Evolutionary conservation across 805 yeast genomes (phyloP), one percentile per base, ranked within the genome.

Genomic region (Myxozyma neglecta): DNA sequence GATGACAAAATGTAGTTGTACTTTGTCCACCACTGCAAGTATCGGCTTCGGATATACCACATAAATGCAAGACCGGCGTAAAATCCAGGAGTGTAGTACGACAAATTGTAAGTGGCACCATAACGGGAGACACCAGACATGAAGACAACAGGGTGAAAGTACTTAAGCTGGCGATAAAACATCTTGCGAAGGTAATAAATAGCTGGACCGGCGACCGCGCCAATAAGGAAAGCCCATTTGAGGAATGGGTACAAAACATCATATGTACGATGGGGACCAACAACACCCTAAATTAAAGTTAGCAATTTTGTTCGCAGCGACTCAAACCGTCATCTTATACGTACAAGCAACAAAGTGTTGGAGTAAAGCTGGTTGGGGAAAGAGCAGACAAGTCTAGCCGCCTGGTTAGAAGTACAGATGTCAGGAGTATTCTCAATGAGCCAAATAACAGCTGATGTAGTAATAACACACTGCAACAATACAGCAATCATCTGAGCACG

Each of bases 11-110:
- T 80, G 71, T 84, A 86, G 72, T 86, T 86, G 72, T 87, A 87
- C 73, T 86, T 86, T 40, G 86, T 84, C 91, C 91, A 87, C 91
- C 91, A 87, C 51, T 78, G 76, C 53, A 81, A 76, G 75, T 83
- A 85, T 61, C 78, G 77, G 51, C 82, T 78, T 61, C 83, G 84
- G 57, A 87, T 73, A 68, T 78, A 77, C 73, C 79, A 83, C 75
- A 84, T 84, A 76, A 86, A 87, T 6, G 79, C 57, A 64, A 79
- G 80, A 4, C 88, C 87, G 44, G 57, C 46, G 49, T 68, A 59
- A 69, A 78, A 78, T 72, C 79, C 80, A 6, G 79, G 71, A 45
- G 79, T 71, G 67, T 78, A 79, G 70, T 63, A 60, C 6, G 66
- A 60, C 18, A 63, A 43, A 34, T 63, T 63, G 51, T 63, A 63